These are phyloP conservation scores for Diplodia seriata DNA, from an alignment of 2,329 filamentous ascomycete genomes.

Conservation along the genomic window DNA sequence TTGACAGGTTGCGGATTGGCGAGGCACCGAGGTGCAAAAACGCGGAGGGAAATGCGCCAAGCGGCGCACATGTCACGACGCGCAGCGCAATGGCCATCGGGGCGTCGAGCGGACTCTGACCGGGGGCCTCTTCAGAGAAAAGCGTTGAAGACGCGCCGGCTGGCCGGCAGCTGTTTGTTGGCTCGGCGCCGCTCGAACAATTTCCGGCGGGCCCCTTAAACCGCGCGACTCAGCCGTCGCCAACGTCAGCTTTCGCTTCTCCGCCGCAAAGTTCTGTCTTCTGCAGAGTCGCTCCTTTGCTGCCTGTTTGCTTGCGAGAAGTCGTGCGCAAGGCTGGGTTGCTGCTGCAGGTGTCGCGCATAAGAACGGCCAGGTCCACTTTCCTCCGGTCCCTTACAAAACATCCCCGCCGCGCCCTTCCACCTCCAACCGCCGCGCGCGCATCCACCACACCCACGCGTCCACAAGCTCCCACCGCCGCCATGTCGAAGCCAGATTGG, in stretches of 20 bases:
- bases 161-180: conserved; percentile 29
- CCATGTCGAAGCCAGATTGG: conserved; percentile 62
- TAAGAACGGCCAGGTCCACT: conserved; percentile 19
- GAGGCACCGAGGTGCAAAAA: conserved; percentile 9
- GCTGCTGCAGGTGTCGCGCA: conserved; percentile 21
- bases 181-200: conserved; percentile 24
- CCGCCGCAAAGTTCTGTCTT: conserved; percentile 26
- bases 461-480: conserved; percentile 37
- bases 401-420: conserved; percentile 14
- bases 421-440: conserved; percentile 25
- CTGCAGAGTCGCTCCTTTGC: conserved; percentile 25
- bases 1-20: not conserved
- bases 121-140: conserved; percentile 19
- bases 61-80: conserved; percentile 23
- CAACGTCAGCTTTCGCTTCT: conserved; percentile 22
- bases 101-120: conserved; percentile 6
- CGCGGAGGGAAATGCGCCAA: conserved; percentile 14
- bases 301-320: conserved; percentile 4
- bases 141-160: conserved; percentile 29
- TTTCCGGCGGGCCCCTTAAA: conserved; percentile 31
- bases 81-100: conserved; percentile 18
- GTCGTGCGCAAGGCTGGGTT: conserved; percentile 19
- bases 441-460: conserved; percentile 26
- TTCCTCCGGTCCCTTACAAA: conserved; percentile 18
- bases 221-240: conserved; percentile 28